phyloP scores from a whole-genome alignment of 768 basidiomycete genomes.

The Lactifluus piperatus region DNA sequence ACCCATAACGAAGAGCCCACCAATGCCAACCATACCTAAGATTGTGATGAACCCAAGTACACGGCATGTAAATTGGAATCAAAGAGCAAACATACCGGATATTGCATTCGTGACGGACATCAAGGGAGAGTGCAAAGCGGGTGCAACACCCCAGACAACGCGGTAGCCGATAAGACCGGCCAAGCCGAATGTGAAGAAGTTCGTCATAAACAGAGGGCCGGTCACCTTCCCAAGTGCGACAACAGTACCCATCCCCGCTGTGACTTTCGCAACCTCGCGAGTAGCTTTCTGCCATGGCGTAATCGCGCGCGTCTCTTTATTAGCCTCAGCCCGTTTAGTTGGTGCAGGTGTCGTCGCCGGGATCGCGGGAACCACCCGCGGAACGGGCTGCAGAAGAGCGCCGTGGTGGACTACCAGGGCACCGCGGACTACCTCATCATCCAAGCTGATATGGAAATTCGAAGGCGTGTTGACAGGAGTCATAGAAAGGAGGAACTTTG shows the following conservation, averaged over 20 bases:
- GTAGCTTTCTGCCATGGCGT: conserved; percentile 83
- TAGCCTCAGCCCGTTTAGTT: conserved; percentile 37
- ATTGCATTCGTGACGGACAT: conserved; percentile 92
- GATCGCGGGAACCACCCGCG: conserved; percentile 60
- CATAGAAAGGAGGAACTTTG: conserved; percentile 80
- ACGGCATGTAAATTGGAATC: not conserved
- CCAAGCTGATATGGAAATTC: conserved; percentile 58
- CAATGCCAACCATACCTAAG: conserved; percentile 66
- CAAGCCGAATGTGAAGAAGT: conserved; percentile 82
- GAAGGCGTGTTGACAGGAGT: conserved; percentile 40
- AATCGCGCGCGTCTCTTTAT: conserved; percentile 42
- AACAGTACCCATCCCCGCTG: conserved; percentile 65
- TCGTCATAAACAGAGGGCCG: conserved; percentile 77
- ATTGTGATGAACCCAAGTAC: conserved; percentile 1
- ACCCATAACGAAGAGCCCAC: conserved; percentile 87
- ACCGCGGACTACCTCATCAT: conserved; percentile 80
- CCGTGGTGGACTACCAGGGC: conserved; percentile 69
- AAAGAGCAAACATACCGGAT: conserved; percentile 44
- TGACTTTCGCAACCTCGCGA: conserved; percentile 64
- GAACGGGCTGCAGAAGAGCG: conserved; percentile 52
- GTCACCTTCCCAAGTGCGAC: conserved; percentile 74
- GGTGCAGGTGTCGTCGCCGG: conserved; percentile 41
- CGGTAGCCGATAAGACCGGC: conserved; percentile 82
- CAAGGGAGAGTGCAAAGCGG: conserved; percentile 80
- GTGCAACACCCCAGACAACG: conserved; percentile 85